Base-by-base conservation (phyloP, 1,284 basidiomycete species). In the Moniliella sp. region DNA sequence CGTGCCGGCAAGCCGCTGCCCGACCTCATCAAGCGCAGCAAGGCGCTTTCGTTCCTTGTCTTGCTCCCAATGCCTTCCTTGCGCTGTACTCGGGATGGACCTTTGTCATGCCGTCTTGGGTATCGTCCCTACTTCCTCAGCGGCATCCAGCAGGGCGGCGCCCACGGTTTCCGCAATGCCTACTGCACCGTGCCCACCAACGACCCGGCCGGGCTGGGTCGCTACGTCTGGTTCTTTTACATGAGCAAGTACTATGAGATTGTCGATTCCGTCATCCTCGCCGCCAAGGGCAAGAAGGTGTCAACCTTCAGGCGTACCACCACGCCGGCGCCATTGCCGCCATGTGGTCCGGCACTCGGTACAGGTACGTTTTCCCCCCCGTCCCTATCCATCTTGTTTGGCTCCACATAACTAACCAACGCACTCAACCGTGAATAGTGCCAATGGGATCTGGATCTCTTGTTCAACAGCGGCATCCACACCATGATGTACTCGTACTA, bases 231-330 rank as follows among this genome's bases (percentile, higher is more conserved):
- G 40, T 40, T 56, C 15, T 61, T 61, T 42, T 61, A 61, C 42
- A 31, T 57, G 14, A 45, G 40, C 37, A 61, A 61, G 39, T 61
- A 49, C 46, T 61, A 53, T 48, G 57, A 61, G 33, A 46, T 60
- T 15, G 33, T 61, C 28, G 58, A 61, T 32, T 52, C 45, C 30
- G 43, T 54, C 25, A 61, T 61, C 38, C 48, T 61, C 25, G 48
- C 61, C 26, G 42, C 52, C 32, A 61, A 61, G 43, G 59, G 59
- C 15, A 58, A 58, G 39, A 50, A 55, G 26, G 56, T 58, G 15
- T 43, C 45, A 38, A 50, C 28, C 34, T 50, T 15, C 49, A 52
- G 37, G 39, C 39, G 15, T 50, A 50, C 31, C 52, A 48, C 32
- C 46, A 48, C 37, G 45, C 49, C 11, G 49, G 55, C 5, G 54